Percentiles rank a stretch among this genome's conserved stretches.
Conservation (phyloP, 108 stramenopile species). For the Craspedostauros australis region DNA sequence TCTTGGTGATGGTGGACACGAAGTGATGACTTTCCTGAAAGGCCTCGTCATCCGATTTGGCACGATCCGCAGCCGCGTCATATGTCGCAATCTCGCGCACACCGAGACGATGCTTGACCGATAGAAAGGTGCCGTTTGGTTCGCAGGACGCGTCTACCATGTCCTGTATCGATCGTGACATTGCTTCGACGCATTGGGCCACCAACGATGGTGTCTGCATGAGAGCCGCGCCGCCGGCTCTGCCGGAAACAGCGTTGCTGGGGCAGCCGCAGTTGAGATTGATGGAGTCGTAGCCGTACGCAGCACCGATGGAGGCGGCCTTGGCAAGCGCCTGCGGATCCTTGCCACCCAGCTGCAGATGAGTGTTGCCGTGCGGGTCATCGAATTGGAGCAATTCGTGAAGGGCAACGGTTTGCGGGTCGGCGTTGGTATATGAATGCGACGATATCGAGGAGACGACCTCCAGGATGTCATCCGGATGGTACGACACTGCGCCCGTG, state of each 20-base stretch:
- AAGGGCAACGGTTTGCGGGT: background rate
- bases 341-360: constrained; percentile 32
- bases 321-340: constrained; percentile 15
- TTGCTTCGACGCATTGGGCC: constrained; percentile 11
- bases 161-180: constrained; percentile 14
- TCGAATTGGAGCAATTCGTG: background rate
- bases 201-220: constrained; percentile 33
- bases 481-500: background rate
- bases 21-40: constrained; percentile 17
- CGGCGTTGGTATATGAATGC: too few relatives aligned
- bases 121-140: background rate
- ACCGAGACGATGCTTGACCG: constrained; percentile 45
- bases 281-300: constrained; percentile 19
- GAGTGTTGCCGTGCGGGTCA: background rate
- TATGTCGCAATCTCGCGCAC: constrained; percentile 15
- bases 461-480: constrained; percentile 1
- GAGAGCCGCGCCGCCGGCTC: constrained; percentile 25
- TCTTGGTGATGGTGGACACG: background rate
- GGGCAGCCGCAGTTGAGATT: constrained; percentile 56
- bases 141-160: background rate
- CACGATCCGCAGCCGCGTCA: constrained; percentile 12
- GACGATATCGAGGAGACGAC: background rate
- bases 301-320: constrained; percentile 30
- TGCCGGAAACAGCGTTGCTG: constrained; percentile 21
- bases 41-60: constrained; percentile 23